A percentile compares a stretch with the other conserved stretches of the same genome.
Evolutionary conservation across 306 rosid genomes (phyloP).

Genomic region (Begonia masoniana): DNA sequence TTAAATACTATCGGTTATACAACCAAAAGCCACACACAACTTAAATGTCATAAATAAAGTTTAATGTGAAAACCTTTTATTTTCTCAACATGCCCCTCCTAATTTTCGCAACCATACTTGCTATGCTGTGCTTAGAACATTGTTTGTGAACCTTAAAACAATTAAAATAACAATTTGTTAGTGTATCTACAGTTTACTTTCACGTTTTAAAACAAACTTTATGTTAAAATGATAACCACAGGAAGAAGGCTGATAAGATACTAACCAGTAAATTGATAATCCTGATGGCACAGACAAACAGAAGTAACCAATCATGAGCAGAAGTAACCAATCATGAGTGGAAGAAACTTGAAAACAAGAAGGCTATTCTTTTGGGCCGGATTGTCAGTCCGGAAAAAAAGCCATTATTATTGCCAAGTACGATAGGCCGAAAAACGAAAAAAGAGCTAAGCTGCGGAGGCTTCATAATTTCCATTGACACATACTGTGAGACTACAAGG

Average conservation of each 20-base stretch:
- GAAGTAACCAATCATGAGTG: slow-evolving; percentile 99
- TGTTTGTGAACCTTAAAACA: slow-evolving; percentile 67
- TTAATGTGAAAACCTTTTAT: too few species aligned
- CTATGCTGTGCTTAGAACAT: slow-evolving; percentile 93
- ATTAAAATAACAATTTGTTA: neutral
- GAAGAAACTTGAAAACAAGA: slow-evolving; percentile 91
- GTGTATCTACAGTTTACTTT: too few species aligned
- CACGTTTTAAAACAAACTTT: too few species aligned
- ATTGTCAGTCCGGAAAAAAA: slow-evolving; percentile 75
- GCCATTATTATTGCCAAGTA: neutral
- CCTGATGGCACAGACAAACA: slow-evolving; percentile 97
- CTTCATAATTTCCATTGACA: slow-evolving; percentile 98
- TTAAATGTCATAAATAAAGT: too few species aligned
- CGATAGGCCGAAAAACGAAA: slow-evolving; percentile 4
- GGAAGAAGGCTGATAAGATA: slow-evolving; percentile 10
- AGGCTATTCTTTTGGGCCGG: slow-evolving; percentile 84
- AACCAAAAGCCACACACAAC: too few species aligned
- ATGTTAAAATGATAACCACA: too few species aligned
- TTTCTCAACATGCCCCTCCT: too few species aligned
- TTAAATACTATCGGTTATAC: too few species aligned
- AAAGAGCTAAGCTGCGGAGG: slow-evolving; percentile 71
- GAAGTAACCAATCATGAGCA: slow-evolving; percentile 97
- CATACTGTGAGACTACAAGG: slow-evolving; percentile 65
- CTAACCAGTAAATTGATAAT: slow-evolving; percentile 96
- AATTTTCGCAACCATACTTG: slow-evolving; percentile 94